Evolutionary conservation across 148 eudicot genomes (phyloP).

Genomic region (Chenopodium suecicum): DNA sequence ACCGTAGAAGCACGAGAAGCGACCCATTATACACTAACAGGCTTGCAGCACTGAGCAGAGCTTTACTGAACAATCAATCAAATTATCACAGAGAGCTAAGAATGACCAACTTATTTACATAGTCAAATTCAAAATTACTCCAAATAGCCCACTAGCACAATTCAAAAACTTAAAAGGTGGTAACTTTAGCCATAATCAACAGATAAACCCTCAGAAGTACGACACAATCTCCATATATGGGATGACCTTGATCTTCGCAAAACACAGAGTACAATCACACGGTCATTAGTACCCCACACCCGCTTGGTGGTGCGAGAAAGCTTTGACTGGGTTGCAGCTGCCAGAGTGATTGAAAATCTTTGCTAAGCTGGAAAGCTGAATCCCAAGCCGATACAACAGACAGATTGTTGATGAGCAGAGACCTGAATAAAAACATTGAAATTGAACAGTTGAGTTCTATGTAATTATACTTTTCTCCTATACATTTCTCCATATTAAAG

Average conservation of each 20-base stretch:
- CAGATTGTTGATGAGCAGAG: conserved; percentile 1
- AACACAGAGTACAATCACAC: conserved; percentile 55
- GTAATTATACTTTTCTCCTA: not conserved
- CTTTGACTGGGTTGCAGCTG: conserved; percentile 63
- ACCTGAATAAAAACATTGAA: conserved; percentile 2
- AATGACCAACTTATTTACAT: conserved; percentile 17
- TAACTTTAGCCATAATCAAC: conserved; percentile 88
- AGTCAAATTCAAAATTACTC: conserved; percentile 8
- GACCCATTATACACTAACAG: conserved; percentile 47
- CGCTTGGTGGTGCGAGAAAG: conserved; percentile 77
- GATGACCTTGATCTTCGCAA: conserved; percentile 88
- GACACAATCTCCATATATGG: conserved; percentile 87
- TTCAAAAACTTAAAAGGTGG: conserved; percentile 21
- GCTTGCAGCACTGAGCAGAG: conserved; percentile 22
- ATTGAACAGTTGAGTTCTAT: not conserved
- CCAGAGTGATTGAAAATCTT: conserved; percentile 85
- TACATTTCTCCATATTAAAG: too few relatives aligned
- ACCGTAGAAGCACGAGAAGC: conserved; percentile 73
- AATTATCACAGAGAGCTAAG: conserved; percentile 19
- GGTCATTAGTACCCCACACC: conserved; percentile 81
- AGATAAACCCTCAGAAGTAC: conserved; percentile 72
- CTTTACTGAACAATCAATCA: conserved; percentile 36
- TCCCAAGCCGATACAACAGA: conserved; percentile 29
- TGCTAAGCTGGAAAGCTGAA: conserved; percentile 35
- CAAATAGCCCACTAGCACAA: conserved; percentile 20